These are phyloP conservation scores for Aspergillus niger DNA, from an alignment of 2,329 filamentous ascomycete species.

Conservation along the genomic window DNA sequence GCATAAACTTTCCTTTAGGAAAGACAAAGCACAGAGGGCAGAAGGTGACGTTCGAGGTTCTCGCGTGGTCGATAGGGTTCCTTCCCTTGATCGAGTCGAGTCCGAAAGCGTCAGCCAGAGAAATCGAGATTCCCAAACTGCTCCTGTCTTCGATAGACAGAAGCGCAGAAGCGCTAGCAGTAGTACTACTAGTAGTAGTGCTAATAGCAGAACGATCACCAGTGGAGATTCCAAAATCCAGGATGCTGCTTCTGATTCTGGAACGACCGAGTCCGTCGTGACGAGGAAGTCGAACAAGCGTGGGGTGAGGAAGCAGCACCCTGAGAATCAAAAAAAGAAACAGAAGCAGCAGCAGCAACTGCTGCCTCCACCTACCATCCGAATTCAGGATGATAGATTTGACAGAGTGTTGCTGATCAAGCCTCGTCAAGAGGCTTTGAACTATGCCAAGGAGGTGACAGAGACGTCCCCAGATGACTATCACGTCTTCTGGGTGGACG, in stretches of 20 bases:
- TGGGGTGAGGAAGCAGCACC: not conserved
- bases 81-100: not conserved
- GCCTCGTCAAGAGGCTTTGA: not conserved
- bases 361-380: not conserved
- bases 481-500: not conserved
- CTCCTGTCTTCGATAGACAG: not conserved
- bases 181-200: not conserved
- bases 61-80: not conserved
- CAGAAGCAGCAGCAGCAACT: not conserved
- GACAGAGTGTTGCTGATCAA: not conserved
- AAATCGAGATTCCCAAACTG: not conserved
- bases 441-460: not conserved
- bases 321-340: not conserved
- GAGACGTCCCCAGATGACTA: not conserved
- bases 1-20: not conserved
- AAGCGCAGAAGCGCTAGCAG: not conserved
- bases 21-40: not conserved
- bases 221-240: not conserved
- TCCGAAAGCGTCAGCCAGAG: not conserved
- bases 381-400: not conserved
- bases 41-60: not conserved
- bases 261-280: not conserved
- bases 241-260: not conserved
- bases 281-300: not conserved
- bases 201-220: not conserved